Conservation (phyloP, 1,139 yeast species). For the Zygosaccharomyces sapae region DNA sequence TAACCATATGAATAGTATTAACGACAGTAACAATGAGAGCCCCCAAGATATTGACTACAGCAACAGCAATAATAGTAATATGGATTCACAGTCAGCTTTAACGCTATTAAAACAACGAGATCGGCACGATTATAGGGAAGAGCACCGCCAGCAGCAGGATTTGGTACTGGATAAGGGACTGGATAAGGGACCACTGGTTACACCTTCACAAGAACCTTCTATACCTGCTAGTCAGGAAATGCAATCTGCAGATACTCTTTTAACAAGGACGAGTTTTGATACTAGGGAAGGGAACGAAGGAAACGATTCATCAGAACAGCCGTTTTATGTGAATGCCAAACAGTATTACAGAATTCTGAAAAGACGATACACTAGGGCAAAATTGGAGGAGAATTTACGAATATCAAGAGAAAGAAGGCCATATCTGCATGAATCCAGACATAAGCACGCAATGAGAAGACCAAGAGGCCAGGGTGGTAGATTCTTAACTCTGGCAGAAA, state of each 20-base stretch:
- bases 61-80: background rate
- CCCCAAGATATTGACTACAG: background rate
- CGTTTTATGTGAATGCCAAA: constrained; percentile 95
- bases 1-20: background rate
- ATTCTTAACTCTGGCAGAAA: constrained; percentile 93
- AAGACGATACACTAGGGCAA: constrained; percentile 89
- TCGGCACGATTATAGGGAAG: background rate
- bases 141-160: background rate
- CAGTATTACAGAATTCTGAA: constrained; percentile 93
- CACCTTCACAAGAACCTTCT: background rate
- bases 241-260: constrained; percentile 5
- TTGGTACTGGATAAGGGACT: background rate
- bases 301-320: constrained; percentile 55
- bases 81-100: background rate
- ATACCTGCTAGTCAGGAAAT: constrained; percentile 4
- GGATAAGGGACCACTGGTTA: background rate
- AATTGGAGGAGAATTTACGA: constrained; percentile 80
- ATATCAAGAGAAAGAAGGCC: constrained; percentile 91
- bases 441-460: constrained; percentile 98
- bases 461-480: constrained; percentile 99
- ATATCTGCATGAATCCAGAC: constrained; percentile 93
- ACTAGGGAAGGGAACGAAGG: constrained; percentile 3
- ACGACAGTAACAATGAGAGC: background rate
- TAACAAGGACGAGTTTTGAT: constrained; percentile 3
- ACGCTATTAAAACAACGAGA: constrained; percentile 2